Base-by-base conservation (phyloP, 257 asterid genomes). In the Plantago major region DNA sequence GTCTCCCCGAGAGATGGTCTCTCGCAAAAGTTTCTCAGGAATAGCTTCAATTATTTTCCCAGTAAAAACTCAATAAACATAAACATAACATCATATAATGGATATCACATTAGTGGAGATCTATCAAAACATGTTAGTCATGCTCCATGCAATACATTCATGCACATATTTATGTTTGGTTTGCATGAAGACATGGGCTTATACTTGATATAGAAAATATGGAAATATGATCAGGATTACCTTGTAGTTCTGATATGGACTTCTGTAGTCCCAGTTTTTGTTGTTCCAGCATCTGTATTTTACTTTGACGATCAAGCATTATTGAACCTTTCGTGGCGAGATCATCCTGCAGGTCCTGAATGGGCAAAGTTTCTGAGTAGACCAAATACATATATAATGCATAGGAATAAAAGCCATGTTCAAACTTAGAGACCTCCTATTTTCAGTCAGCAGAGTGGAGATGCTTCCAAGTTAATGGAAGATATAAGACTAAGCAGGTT, bases 321-420 rank as follows among this genome's bases (percentile, higher is more conserved):
- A 12, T 37, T 67, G 30, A 5, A n/a, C 62, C 78, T 38, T 49
- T 70, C 9, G 42, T 52, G 15, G 15, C 0, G 63, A 89, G 49
- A 17, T 82, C 77, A 5, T 80, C 77, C 65, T 14, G 79, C 7
- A 85, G 78, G 58, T 68, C 76, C 83, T 83, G 71, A 2, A 42
- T 10, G 46, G 47, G 61, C 60, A 57, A 10, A 14, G 14, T 57
- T 16, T 64, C 67, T 71, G 67, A 49, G 62, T 53, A 46, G 40
- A 52, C 48, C 17, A 30, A 43, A 51, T 7, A 42, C 42, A 28
- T 19, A 28, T 19, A 53, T 12, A 53, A 12, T 16, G 33, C 42
- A 10, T 16, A 22, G 26, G 37, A 53, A 10, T 9, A 48, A 15
- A n/a, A n/a, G n/a, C n/a, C n/a, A n/a, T n/a, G n/a, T n/a, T n/a